phyloP scores from a whole-genome alignment of 257 asterid species.

The Nicotiana otophora region DNA sequence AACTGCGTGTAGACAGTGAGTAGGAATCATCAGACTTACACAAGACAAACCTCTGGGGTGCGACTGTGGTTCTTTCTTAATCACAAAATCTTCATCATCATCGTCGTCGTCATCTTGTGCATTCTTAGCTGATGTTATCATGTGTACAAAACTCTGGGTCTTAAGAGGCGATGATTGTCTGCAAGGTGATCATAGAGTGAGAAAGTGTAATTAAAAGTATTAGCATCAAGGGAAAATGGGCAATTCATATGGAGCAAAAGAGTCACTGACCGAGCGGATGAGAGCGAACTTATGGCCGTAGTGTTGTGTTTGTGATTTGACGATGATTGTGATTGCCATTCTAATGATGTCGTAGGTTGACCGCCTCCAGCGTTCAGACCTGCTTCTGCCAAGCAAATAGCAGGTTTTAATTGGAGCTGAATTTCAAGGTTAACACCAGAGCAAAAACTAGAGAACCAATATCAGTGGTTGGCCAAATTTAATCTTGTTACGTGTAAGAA shows the following conservation, averaged over 20 bases:
- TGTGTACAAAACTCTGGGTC: conserved; percentile 64
- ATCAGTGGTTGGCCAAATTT: background rate
- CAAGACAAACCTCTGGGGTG: conserved; percentile 54
- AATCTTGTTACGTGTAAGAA: background rate
- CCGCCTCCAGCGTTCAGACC: conserved; percentile 55
- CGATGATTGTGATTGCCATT: conserved; percentile 62
- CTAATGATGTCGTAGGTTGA: conserved; percentile 51
- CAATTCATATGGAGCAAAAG: background rate
- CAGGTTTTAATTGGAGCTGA: background rate
- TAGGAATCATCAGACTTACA: conserved; percentile 3
- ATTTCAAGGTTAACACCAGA: background rate
- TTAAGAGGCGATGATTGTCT: conserved; percentile 68
- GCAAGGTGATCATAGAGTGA: conserved; percentile 17
- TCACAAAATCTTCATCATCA: conserved; percentile 47
- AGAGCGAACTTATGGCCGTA: conserved; percentile 56
- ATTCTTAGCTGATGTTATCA: conserved; percentile 67
- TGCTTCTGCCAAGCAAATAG: conserved; percentile 38
- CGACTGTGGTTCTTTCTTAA: conserved; percentile 65
- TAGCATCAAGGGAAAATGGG: background rate
- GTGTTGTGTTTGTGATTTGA: conserved; percentile 41
- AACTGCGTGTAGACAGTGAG: background rate
- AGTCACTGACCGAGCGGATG: conserved; percentile 72
- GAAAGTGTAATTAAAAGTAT: background rate
- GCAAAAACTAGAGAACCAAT: background rate
- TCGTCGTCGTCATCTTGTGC: conserved; percentile 74